Conservation (phyloP, 192 early-diverging fungal genomes). For the Backusella sp. region DNA sequence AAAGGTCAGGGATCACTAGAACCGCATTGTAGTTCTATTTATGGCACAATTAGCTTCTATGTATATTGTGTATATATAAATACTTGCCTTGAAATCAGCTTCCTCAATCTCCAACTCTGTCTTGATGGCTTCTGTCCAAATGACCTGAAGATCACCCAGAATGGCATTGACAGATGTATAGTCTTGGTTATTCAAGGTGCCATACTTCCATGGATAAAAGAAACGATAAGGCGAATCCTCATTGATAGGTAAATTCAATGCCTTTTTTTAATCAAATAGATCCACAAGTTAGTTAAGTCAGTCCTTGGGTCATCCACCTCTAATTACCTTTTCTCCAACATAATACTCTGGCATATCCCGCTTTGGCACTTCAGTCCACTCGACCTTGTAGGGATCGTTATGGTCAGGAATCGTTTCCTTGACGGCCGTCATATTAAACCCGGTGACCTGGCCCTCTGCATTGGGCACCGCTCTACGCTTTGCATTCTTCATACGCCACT, state of each 20-base stretch:
- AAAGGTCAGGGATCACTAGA: constrained; percentile 82
- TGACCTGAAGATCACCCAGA: constrained; percentile 73
- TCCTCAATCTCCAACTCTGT: constrained; percentile 66
- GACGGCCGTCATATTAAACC: constrained; percentile 65
- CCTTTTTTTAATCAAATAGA: constrained; percentile 27
- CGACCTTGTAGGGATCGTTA: constrained; percentile 89
- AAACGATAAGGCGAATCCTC: constrained; percentile 42
- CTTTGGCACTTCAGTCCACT: constrained; percentile 68
- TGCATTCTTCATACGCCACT: constrained; percentile 74
- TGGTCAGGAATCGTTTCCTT: constrained; percentile 79
- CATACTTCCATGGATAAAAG: constrained; percentile 78
- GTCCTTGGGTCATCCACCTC: no score
- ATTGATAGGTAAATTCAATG: constrained; percentile 44
- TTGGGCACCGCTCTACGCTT: constrained; percentile 80
- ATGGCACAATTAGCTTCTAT: neutral
- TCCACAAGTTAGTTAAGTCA: neutral
- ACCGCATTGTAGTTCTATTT: constrained; percentile 60
- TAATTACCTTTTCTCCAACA: constrained; percentile 62
- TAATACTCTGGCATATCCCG: constrained; percentile 40
- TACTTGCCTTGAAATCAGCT: constrained; percentile 50
- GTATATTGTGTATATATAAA: no score
- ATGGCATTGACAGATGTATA: constrained; percentile 65
- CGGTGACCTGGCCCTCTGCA: constrained; percentile 66
- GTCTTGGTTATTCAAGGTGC: constrained; percentile 74
- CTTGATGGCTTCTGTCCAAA: constrained; percentile 74